phyloP scores from a whole-genome alignment of 441 rosid species.

The Pelargonium fulgidum region DNA sequence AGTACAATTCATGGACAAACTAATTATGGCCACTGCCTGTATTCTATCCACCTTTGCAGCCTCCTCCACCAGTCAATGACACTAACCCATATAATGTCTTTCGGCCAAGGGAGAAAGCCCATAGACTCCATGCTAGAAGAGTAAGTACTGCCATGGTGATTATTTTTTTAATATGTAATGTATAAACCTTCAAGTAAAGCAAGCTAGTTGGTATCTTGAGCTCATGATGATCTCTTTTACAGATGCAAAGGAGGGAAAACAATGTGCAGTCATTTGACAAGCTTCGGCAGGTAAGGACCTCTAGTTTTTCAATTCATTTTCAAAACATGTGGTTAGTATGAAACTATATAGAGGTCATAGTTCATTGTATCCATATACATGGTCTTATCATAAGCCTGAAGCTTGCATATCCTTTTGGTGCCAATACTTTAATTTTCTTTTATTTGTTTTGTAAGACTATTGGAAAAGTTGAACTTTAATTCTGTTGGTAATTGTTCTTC shows the following conservation, averaged over 20 bases:
- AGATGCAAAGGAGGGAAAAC: conserved; percentile 99
- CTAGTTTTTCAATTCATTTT: conserved; percentile 9
- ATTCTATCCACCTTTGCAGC: conserved; percentile 34
- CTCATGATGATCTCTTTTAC: conserved; percentile 13
- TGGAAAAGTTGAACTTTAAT: neutral
- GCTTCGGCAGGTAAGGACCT: conserved; percentile 75
- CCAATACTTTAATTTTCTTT: neutral
- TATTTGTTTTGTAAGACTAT: neutral
- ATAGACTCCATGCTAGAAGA: conserved; percentile 90
- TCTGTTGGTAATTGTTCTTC: neutral
- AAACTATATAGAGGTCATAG: neutral
- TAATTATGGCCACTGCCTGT: neutral
- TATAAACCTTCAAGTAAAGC: neutral
- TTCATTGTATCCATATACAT: neutral
- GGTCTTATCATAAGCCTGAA: neutral
- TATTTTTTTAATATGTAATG: neutral
- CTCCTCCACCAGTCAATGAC: conserved; percentile 94
- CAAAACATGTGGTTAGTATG: neutral
- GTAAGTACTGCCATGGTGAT: conserved; percentile 31
- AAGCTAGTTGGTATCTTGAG: conserved; percentile 9
- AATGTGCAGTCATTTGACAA: conserved; percentile 95
- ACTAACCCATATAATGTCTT: conserved; percentile 96
- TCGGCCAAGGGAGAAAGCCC: conserved; percentile 92
- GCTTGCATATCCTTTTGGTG: neutral
- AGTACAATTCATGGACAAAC: neutral